phyloP scores from a whole-genome alignment of 2,329 filamentous ascomycete genomes.

The Aspergillus unguis region DNA sequence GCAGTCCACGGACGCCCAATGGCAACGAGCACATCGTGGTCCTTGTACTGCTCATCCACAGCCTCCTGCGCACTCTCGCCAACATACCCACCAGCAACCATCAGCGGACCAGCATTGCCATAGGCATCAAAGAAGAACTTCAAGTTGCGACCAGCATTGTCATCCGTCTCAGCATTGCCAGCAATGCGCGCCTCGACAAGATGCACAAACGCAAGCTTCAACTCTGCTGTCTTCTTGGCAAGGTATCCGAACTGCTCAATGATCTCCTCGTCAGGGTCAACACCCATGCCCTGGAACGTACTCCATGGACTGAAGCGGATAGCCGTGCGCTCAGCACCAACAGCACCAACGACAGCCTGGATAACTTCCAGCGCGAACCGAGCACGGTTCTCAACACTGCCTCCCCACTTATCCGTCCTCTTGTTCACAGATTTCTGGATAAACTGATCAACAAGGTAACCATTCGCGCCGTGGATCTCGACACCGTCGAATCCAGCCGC shows the following conservation, averaged over 20 bases:
- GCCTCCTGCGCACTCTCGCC: conserved; percentile 39
- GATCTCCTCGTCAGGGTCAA: conserved; percentile 59
- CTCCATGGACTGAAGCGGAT: conserved; percentile 49
- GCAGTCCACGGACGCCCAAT: conserved; percentile 46
- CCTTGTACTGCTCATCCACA: conserved; percentile 31
- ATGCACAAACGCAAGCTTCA: conserved; percentile 61
- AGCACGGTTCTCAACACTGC: conserved; percentile 49
- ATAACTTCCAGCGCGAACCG: conserved; percentile 55
- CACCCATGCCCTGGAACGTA: conserved; percentile 50
- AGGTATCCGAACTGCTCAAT: conserved; percentile 55
- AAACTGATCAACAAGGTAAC: conserved; percentile 54
- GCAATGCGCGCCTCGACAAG: conserved; percentile 57
- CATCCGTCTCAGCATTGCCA: conserved; percentile 31
- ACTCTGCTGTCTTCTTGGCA: conserved; percentile 48
- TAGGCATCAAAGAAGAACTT: conserved; percentile 47
- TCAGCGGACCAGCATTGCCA: conserved; percentile 41
- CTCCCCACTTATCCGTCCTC: conserved; percentile 51
- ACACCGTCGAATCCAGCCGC: conserved; percentile 54
- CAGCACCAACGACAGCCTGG: conserved; percentile 39
- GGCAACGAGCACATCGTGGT: conserved; percentile 32
- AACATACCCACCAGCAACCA: conserved; percentile 51
- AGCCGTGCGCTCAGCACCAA: conserved; percentile 46
- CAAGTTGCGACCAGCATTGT: conserved; percentile 29
- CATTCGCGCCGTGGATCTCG: conserved; percentile 50
- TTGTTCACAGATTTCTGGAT: conserved; percentile 47